Conservation (phyloP, 306 rosid species). For the Trifolium subterraneum region DNA sequence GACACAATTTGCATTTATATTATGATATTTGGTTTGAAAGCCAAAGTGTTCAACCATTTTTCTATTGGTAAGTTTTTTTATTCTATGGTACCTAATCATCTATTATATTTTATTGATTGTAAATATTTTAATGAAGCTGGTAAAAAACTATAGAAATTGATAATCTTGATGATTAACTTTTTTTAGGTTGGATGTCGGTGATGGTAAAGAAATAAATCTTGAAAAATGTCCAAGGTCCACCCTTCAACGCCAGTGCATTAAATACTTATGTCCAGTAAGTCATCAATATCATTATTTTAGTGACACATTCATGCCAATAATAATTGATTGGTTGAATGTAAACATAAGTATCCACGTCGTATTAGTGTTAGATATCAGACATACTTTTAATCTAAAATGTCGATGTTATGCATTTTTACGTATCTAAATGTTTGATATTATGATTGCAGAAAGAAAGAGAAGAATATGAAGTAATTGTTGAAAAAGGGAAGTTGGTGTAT, state of each 20-base stretch:
- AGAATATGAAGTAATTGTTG: constrained; percentile 77
- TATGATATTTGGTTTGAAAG: constrained; percentile 91
- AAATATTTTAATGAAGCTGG: neutral
- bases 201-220: constrained; percentile 80
- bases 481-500: constrained; percentile 69
- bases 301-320: too few relatives aligned
- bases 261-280: constrained; percentile 92
- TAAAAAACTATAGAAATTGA: neutral
- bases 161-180: constrained; percentile 32
- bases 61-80: constrained; percentile 71
- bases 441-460: constrained; percentile 80
- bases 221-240: constrained; percentile 74
- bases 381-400: too few relatives aligned
- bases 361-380: too few relatives aligned
- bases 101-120: neutral
- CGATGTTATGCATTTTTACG: too few relatives aligned
- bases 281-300: neutral
- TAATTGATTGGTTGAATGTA: too few relatives aligned
- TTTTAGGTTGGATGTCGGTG: constrained; percentile 89
- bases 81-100: neutral
- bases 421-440: constrained; percentile 5
- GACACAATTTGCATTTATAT: constrained; percentile 89
- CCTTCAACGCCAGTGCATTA: constrained; percentile 80
- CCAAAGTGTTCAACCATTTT: constrained; percentile 91
- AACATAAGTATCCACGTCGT: too few relatives aligned